Conservation (phyloP, 495 filamentous ascomycete genomes). For the Jackrogersella multiformis region DNA sequence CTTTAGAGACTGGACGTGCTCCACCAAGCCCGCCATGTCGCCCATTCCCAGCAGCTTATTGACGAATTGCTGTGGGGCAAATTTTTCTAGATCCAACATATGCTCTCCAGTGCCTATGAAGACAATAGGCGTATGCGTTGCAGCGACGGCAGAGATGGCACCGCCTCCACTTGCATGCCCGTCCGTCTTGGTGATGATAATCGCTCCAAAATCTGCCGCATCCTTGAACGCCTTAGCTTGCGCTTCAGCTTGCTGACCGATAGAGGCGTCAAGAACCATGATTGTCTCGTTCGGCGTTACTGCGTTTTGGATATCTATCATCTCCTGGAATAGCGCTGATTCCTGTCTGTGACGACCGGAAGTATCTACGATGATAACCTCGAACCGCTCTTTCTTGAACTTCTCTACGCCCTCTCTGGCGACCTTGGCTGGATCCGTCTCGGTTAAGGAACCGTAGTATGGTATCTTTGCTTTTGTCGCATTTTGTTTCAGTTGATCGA, state of each 20-base stretch:
- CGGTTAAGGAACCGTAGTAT: slow-evolving; percentile 94
- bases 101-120: slow-evolving; percentile 98
- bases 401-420: slow-evolving; percentile 95
- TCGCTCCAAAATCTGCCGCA: slow-evolving; percentile 95
- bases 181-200: slow-evolving; percentile 99
- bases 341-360: slow-evolving; percentile 94
- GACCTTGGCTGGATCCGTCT: slow-evolving; percentile 94
- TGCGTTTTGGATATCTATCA: slow-evolving; percentile 94
- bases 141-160: slow-evolving; percentile 97
- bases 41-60: slow-evolving; percentile 95
- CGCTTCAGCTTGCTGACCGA: slow-evolving; percentile 93
- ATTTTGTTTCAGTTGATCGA: slow-evolving; percentile 98
- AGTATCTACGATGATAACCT: slow-evolving; percentile 99
- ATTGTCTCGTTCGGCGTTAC: slow-evolving; percentile 97
- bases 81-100: slow-evolving; percentile 92
- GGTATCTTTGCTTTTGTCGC: slow-evolving; percentile 98
- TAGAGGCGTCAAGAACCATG: slow-evolving; percentile 95
- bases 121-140: slow-evolving; percentile 95
- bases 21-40: slow-evolving; percentile 92
- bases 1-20: slow-evolving; percentile 97
- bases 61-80: slow-evolving; percentile 89
- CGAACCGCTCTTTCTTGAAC: slow-evolving; percentile 98
- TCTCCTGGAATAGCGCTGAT: slow-evolving; percentile 93
- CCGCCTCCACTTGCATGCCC: slow-evolving; percentile 94
- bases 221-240: slow-evolving; percentile 98